Conservation (phyloP, 495 filamentous ascomycete genomes). For the Neurospora sp. region DNA sequence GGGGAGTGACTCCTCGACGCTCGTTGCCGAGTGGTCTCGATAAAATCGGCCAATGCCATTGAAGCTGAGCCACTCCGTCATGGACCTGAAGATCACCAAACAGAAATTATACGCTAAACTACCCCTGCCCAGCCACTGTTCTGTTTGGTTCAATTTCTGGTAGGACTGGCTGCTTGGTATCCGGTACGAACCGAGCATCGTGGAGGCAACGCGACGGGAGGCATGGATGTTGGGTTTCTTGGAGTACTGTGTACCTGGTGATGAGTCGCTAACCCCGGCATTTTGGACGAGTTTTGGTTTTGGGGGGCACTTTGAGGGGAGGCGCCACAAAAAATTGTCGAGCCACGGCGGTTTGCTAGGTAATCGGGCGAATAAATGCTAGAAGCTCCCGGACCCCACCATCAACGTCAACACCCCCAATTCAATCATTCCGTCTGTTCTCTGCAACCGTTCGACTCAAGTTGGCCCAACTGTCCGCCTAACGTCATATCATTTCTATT, state of each 20-base stretch:
- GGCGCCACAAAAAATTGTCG: background rate
- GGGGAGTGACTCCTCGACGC: background rate
- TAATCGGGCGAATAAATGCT: background rate
- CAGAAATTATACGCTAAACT: background rate
- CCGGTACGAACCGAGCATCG: background rate
- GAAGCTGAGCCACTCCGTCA: background rate
- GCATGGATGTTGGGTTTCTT: background rate
- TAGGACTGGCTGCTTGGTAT: background rate
- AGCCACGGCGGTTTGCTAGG: background rate
- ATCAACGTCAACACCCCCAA: conserved; percentile 3
- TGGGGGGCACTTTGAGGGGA: background rate
- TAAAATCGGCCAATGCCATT: background rate
- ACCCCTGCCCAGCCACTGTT: background rate
- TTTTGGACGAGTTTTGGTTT: background rate
- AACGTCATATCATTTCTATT: background rate
- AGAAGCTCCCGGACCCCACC: conserved; percentile 12
- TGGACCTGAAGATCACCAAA: background rate
- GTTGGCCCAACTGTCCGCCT: background rate
- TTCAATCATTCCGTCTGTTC: background rate
- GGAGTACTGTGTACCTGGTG: background rate
- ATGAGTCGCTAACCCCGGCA: background rate
- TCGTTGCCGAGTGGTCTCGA: background rate
- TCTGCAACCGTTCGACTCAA: background rate
- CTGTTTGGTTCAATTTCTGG: background rate
- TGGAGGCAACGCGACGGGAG: background rate